Evolutionary conservation across 2,329 filamentous ascomycete species (phyloP).

Genomic region (Penicillium hordei): DNA sequence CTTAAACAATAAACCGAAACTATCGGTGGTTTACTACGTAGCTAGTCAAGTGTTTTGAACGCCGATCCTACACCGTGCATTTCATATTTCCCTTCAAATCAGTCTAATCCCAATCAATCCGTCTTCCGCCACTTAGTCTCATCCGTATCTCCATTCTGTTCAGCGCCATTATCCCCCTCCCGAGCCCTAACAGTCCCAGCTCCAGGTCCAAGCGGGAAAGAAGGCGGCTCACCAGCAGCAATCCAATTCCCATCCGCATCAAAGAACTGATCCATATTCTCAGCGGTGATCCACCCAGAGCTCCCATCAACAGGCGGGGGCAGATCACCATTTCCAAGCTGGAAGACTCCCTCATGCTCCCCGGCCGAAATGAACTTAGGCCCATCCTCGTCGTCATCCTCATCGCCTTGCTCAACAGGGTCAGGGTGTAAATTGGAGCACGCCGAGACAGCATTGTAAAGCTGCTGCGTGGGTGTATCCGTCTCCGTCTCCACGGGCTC

Average conservation of each 20-base stretch:
- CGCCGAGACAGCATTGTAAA: constrained; percentile 48
- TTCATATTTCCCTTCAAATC: background rate
- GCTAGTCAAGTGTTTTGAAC: constrained; percentile 2
- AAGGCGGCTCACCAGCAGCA: constrained; percentile 47
- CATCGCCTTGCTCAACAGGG: constrained; percentile 38
- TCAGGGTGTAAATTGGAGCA: constrained; percentile 53
- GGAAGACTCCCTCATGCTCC: constrained; percentile 33
- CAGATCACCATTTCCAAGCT: constrained; percentile 42
- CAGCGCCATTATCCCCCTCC: constrained; percentile 55
- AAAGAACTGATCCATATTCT: constrained; percentile 83
- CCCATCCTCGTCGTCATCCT: constrained; percentile 33
- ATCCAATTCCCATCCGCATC: constrained; percentile 80
- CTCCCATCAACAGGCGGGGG: constrained; percentile 51
- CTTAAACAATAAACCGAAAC: background rate
- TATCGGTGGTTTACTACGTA: background rate
- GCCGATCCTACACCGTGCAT: background rate
- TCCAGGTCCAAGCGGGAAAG: constrained; percentile 52
- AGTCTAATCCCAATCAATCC: constrained; percentile 21
- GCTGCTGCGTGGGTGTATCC: constrained; percentile 41
- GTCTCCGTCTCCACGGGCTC: constrained; percentile 24
- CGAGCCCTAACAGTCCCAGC: constrained; percentile 64
- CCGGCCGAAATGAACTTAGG: constrained; percentile 13
- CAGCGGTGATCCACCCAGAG: constrained; percentile 69
- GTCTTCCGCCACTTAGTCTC: constrained; percentile 57
- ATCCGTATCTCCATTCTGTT: constrained; percentile 41